Percentiles rank a stretch among this genome's conserved stretches.
These are phyloP conservation scores for Verruconis gallopava DNA, from an alignment of 2,329 filamentous ascomycete species.

Conservation along the genomic window DNA sequence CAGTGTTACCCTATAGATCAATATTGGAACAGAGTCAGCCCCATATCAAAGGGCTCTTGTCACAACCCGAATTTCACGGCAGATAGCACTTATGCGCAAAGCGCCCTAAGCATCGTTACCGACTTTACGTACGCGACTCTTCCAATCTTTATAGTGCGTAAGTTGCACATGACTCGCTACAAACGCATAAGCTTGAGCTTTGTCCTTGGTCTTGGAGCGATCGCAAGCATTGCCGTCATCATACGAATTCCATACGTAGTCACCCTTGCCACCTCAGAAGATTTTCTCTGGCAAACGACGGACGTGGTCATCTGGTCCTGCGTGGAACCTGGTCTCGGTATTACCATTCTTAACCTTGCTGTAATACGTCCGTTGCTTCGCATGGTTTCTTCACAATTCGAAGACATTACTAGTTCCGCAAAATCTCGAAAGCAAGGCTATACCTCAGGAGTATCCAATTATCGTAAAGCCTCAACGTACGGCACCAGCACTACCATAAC, in stretches of 20 bases:
- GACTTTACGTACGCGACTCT: slow-evolving; percentile 16
- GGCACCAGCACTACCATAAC: not conserved
- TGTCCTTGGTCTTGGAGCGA: slow-evolving; percentile 20
- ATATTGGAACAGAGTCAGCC: slow-evolving; percentile 6
- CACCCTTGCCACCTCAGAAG: slow-evolving; percentile 22
- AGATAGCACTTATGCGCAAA: slow-evolving; percentile 11
- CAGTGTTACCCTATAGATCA: slow-evolving; percentile 5
- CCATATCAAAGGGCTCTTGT: not conserved
- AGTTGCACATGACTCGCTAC: slow-evolving; percentile 17
- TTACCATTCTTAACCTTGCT: slow-evolving; percentile 21
- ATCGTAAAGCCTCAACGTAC: not conserved
- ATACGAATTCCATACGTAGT: slow-evolving; percentile 32
- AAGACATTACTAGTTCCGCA: not conserved
- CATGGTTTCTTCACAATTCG: not conserved
- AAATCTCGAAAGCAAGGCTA: not conserved
- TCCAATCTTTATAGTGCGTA: slow-evolving; percentile 19
- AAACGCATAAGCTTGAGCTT: slow-evolving; percentile 20
- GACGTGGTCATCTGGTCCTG: slow-evolving; percentile 21
- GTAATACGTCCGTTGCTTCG: slow-evolving; percentile 22
- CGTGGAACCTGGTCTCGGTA: slow-evolving; percentile 23
- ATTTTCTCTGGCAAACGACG: slow-evolving; percentile 22
- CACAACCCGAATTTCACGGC: not conserved
- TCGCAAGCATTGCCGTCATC: slow-evolving; percentile 26
- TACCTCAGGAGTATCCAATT: not conserved
- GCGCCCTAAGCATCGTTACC: slow-evolving; percentile 11